Evolutionary conservation across 306 rosid genomes (phyloP).

Genomic region (Rubus parviflorus): DNA sequence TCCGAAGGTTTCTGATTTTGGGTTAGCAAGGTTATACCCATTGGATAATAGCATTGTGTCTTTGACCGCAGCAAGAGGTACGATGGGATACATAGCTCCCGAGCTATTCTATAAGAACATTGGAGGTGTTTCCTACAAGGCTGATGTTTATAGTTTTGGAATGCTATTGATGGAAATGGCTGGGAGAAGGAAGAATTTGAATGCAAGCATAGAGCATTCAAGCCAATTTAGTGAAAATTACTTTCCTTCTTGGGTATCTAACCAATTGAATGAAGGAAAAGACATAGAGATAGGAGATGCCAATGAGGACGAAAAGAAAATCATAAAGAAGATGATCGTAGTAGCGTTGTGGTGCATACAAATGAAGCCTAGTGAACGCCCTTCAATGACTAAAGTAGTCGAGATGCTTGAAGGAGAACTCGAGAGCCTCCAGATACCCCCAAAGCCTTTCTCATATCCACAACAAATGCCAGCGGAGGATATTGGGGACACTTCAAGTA

Average conservation of each 20-base stretch:
- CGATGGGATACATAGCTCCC: not conserved
- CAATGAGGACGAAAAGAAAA: not conserved
- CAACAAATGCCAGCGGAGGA: not conserved
- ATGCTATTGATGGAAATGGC: conserved; percentile 2
- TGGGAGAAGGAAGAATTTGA: not conserved
- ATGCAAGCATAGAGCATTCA: not conserved
- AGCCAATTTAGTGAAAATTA: not conserved
- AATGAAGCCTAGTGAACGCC: not conserved
- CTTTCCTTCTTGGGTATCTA: not conserved
- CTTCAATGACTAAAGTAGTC: not conserved
- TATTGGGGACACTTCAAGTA: not conserved
- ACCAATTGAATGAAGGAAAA: not conserved
- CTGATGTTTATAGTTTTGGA: conserved; percentile 1
- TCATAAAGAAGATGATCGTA: not conserved
- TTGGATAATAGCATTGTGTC: not conserved
- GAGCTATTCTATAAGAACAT: not conserved
- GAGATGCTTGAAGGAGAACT: conserved; percentile 1
- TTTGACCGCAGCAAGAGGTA: not conserved
- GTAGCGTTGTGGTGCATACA: not conserved
- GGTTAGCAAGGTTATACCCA: not conserved
- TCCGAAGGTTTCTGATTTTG: not conserved
- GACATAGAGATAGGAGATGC: not conserved
- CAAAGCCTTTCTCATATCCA: not conserved
- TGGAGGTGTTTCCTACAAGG: not conserved
- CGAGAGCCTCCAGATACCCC: not conserved